Percentiles rank a stretch among this genome's conserved stretches.
Conservation (phyloP, 164 flowering plant genomes). For the Warburgia ugandensis region DNA sequence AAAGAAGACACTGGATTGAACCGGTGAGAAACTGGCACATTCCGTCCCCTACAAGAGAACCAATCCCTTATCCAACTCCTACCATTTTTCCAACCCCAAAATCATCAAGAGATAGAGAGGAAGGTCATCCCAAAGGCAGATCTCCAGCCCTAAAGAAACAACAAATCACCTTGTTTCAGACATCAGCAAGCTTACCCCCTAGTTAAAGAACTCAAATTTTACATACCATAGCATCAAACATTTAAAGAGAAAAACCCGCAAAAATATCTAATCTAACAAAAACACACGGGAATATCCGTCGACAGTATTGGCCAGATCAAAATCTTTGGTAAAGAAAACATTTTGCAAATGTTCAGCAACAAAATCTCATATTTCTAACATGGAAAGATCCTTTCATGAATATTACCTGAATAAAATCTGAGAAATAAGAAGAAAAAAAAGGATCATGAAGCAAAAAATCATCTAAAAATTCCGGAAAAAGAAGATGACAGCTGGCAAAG, state of each 20-base stretch:
- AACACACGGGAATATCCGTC: neutral
- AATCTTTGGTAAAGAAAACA: neutral
- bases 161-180: conserved; percentile 6
- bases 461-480: neutral
- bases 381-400: neutral
- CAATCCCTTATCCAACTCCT: conserved; percentile 6
- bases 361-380: neutral
- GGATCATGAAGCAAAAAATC: too few relatives aligned
- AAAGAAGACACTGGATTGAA: conserved; percentile 19
- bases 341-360: neutral
- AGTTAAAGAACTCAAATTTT: neutral
- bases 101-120: neutral
- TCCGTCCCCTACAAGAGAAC: conserved; percentile 20
- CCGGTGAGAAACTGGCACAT: conserved; percentile 11
- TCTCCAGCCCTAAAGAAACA: neutral
- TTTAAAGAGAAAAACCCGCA: neutral
- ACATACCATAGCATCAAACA: neutral
- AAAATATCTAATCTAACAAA: neutral
- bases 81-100: neutral
- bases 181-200: neutral
- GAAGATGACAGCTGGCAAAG: neutral
- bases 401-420: too few relatives aligned
- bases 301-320: neutral
- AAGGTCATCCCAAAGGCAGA: conserved; percentile 7
- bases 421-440: too few relatives aligned